These are phyloP conservation scores for Agrocybe praecox DNA, from an alignment of 768 basidiomycete species.

Conservation along the genomic window DNA sequence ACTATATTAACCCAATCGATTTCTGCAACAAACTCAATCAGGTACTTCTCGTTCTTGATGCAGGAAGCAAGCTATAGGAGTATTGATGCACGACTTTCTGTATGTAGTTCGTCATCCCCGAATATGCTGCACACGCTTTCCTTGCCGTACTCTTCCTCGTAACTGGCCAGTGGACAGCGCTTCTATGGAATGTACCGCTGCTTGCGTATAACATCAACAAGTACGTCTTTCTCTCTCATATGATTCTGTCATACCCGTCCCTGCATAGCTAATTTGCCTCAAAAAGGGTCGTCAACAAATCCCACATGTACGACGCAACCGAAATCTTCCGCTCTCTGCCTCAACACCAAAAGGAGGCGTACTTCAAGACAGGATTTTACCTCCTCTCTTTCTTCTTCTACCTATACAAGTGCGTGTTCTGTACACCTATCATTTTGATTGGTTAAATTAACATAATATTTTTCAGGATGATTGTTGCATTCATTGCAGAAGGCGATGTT, in stretches of 20 bases:
- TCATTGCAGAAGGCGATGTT: conserved; percentile 73
- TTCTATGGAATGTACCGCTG: conserved; percentile 86
- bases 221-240: conserved; percentile 67
- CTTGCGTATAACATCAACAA: conserved; percentile 93
- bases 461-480: conserved; percentile 78
- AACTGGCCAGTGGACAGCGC: conserved; percentile 90
- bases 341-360: conserved; percentile 93
- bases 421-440: background rate
- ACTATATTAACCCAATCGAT: conserved; percentile 99
- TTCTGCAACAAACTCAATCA: conserved; percentile 99
- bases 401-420: conserved; percentile 72
- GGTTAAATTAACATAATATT: conserved; percentile 1
- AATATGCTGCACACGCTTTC: conserved; percentile 93
- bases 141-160: conserved; percentile 86
- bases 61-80: background rate
- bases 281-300: conserved; percentile 59
- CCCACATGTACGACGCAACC: conserved; percentile 98
- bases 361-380: conserved; percentile 93
- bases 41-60: conserved; percentile 44
- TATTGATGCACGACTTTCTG: background rate
- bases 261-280: background rate
- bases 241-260: background rate
- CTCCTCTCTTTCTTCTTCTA: conserved; percentile 91
- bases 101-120: conserved; percentile 89
- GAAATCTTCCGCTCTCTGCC: conserved; percentile 96